Conservation (phyloP, 2,329 filamentous ascomycete species). For the Epichloe uncinata region DNA sequence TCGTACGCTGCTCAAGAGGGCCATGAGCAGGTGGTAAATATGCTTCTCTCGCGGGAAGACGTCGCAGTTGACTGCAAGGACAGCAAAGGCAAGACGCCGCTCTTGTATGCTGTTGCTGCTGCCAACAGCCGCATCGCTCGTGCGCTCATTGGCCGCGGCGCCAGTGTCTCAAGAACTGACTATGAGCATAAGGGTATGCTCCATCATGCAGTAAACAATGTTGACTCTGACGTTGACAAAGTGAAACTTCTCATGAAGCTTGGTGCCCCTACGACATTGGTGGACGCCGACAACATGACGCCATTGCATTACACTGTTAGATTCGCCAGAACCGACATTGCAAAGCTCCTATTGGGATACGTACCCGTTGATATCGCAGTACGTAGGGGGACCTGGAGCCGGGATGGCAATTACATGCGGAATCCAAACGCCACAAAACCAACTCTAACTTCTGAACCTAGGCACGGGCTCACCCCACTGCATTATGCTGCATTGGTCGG, state of each 20-base stretch:
- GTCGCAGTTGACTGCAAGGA: slow-evolving; percentile 1
- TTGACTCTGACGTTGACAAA: not conserved
- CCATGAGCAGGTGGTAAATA: not conserved
- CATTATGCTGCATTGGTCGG: not conserved
- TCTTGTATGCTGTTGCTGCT: not conserved
- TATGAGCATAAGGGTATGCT: not conserved
- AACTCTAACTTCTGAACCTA: not conserved
- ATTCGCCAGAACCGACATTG: too few relatives aligned
- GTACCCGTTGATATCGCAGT: too few relatives aligned
- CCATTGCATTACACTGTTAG: too few relatives aligned
- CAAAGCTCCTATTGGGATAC: too few relatives aligned
- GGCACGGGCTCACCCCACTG: not conserved
- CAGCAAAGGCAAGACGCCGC: not conserved
- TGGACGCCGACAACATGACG: too few relatives aligned
- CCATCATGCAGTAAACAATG: not conserved
- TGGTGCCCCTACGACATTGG: too few relatives aligned
- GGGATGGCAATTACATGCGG: too few relatives aligned
- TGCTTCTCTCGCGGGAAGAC: not conserved
- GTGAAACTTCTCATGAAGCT: not conserved
- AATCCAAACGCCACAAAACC: too few relatives aligned
- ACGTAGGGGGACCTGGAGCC: too few relatives aligned
- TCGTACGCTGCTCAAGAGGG: too few relatives aligned
- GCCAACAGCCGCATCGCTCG: not conserved
- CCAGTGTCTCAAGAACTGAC: not conserved
- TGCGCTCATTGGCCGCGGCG: too few relatives aligned